phyloP scores from a whole-genome alignment of 2,329 filamentous ascomycete genomes.

The Metarhizium brunneum region DNA sequence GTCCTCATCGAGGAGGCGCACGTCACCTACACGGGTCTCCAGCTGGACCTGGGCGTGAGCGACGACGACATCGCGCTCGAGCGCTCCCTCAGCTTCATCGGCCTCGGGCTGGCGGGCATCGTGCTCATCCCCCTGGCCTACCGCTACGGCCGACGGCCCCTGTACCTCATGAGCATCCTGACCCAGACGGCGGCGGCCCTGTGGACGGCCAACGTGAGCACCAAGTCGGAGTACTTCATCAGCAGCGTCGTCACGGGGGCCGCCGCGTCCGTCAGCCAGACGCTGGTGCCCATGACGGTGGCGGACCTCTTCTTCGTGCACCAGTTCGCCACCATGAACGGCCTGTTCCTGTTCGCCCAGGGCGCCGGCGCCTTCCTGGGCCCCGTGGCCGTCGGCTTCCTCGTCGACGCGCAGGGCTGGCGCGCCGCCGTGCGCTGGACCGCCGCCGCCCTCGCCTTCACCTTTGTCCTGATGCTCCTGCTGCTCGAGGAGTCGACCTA shows the following conservation, averaged over 20 bases:
- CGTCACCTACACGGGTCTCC: neutral
- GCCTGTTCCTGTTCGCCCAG: conserved; percentile 18
- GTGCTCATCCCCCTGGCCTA: conserved; percentile 13
- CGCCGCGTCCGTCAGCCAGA: conserved; percentile 28
- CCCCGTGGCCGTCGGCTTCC: conserved; percentile 10
- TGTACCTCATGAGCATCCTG: conserved; percentile 24
- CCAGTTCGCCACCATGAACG: conserved; percentile 18
- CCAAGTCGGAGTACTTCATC: conserved; percentile 16
- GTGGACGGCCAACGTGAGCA: conserved; percentile 33
- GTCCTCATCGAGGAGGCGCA: neutral
- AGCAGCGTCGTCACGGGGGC: conserved; percentile 27
- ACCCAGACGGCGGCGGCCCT: conserved; percentile 24
- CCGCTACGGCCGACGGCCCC: conserved; percentile 14
- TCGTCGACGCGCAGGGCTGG: conserved; percentile 16
- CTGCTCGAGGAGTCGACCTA: conserved; percentile 6
- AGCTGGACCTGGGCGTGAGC: neutral
- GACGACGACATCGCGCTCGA: neutral
- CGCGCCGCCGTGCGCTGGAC: conserved; percentile 17
- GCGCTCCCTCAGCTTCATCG: conserved; percentile 6
- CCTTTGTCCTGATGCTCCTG: conserved; percentile 2
- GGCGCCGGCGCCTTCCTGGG: conserved; percentile 16
- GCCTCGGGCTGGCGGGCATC: conserved; percentile 13
- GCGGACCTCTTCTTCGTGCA: conserved; percentile 23
- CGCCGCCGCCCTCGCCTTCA: conserved; percentile 2
- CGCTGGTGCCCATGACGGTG: conserved; percentile 28